phyloP scores from a whole-genome alignment of 1,139 yeast species.

The Blastobotrys illinoisensis region DNA sequence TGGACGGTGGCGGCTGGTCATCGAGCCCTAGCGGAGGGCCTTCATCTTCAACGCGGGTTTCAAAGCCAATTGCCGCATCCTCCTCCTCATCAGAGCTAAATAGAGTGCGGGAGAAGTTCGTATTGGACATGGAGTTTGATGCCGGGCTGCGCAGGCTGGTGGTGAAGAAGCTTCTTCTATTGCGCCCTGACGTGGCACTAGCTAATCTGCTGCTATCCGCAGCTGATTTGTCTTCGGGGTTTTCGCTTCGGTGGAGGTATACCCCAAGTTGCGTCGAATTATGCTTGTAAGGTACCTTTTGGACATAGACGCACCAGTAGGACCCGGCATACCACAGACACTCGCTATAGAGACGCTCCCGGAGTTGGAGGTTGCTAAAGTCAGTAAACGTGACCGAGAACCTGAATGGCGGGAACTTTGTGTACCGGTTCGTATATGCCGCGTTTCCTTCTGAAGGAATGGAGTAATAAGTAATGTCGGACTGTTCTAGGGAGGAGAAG shows the following conservation, averaged over 20 bases:
- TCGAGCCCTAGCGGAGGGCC: background rate
- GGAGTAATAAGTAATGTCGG: conserved; percentile 16
- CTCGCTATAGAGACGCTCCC: conserved; percentile 44
- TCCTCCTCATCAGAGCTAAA: background rate
- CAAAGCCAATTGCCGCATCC: background rate
- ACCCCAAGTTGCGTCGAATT: conserved; percentile 48
- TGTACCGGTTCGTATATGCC: conserved; percentile 17
- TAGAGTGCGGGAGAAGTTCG: background rate
- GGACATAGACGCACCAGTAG: conserved; percentile 50
- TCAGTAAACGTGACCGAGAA: conserved; percentile 48
- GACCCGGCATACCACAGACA: conserved; percentile 55
- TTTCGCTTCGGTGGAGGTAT: conserved; percentile 42
- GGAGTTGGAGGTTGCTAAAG: conserved; percentile 40
- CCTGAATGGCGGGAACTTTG: conserved; percentile 48
- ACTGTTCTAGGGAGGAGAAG: conserved; percentile 6
- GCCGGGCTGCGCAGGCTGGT: background rate
- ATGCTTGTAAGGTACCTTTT: conserved; percentile 39
- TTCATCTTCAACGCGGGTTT: background rate
- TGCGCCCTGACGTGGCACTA: background rate
- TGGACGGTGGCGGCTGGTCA: background rate
- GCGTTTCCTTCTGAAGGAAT: conserved; percentile 20
- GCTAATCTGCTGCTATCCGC: background rate
- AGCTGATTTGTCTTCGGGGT: background rate
- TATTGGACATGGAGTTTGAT: background rate
- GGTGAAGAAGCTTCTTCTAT: background rate